A percentile compares a stretch with the other conserved stretches of the same genome.
phyloP scores from a whole-genome alignment of 306 rosid genomes.

The Gleditsia sinensis region DNA sequence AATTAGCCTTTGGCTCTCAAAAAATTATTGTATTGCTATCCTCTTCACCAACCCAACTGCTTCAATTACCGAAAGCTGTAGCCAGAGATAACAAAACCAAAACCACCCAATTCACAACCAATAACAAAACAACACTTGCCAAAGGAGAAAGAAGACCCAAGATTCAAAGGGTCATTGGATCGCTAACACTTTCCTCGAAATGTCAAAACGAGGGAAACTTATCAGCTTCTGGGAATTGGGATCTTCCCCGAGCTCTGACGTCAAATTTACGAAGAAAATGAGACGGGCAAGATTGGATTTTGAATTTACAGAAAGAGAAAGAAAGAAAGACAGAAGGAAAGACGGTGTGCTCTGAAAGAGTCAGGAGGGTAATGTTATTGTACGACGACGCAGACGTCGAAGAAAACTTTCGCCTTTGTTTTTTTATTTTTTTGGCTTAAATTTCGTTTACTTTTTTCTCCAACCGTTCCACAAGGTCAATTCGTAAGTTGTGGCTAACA shows the following conservation, averaged over 20 bases:
- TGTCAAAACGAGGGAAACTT: conserved; percentile 10
- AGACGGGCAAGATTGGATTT: conserved; percentile 43
- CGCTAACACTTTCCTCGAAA: conserved; percentile 44
- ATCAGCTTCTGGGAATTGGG: conserved; percentile 22
- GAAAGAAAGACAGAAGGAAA: conserved; percentile 28
- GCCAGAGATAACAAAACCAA: conserved; percentile 5
- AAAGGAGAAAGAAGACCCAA: conserved; percentile 25
- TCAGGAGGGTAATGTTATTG: not conserved
- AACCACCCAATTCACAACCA: conserved; percentile 3
- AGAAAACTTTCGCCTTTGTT: not conserved
- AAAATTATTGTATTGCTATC: conserved; percentile 19
- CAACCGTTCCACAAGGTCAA: too few relatives aligned
- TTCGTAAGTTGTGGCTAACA: too few relatives aligned
- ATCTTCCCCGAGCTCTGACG: conserved; percentile 34
- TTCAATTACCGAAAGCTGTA: conserved; percentile 32
- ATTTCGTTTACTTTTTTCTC: not conserved
- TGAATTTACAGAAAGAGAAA: conserved; percentile 35
- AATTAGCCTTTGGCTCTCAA: not conserved
- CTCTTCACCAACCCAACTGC: conserved; percentile 29
- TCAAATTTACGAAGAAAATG: conserved; percentile 9
- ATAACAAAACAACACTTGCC: conserved; percentile 12
- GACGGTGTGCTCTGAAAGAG: not conserved
- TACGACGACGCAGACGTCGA: not conserved
- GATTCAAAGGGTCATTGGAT: conserved; percentile 61
- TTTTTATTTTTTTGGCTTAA: not conserved